Conservation (phyloP, 1,284 basidiomycete genomes). For the Thelephora terrestris region DNA sequence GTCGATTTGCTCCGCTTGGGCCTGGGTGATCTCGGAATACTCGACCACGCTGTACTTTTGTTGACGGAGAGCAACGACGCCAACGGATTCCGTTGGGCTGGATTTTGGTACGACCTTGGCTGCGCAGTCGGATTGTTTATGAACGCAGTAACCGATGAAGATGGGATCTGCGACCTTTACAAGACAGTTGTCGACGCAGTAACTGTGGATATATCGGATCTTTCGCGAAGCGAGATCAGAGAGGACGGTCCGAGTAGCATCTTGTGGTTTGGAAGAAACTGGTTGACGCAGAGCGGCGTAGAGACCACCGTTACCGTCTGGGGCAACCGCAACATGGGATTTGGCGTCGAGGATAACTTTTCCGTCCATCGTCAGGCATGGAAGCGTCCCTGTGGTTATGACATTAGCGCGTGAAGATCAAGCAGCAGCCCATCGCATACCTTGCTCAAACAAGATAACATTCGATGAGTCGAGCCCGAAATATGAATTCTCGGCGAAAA, state of each 20-base stretch:
- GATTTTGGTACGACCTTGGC: slow-evolving; percentile 96
- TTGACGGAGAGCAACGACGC: slow-evolving; percentile 82
- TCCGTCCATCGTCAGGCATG: slow-evolving; percentile 90
- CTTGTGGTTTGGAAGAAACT: slow-evolving; percentile 37
- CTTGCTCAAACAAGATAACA: slow-evolving; percentile 96
- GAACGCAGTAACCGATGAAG: slow-evolving; percentile 91
- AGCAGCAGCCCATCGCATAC: slow-evolving; percentile 32
- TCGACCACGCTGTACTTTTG: slow-evolving; percentile 89
- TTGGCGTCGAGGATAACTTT: slow-evolving; percentile 84
- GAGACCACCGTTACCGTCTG: slow-evolving; percentile 96
- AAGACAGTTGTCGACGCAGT: slow-evolving; percentile 99
- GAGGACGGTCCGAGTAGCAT: slow-evolving; percentile 67
- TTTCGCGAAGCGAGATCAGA: slow-evolving; percentile 73
- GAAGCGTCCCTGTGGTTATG: slow-evolving; percentile 70
- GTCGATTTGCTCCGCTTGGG: slow-evolving; percentile 75
- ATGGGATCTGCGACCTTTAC: slow-evolving; percentile 95
- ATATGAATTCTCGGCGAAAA: slow-evolving; percentile 70
- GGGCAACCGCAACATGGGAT: slow-evolving; percentile 81
- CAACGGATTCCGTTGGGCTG: slow-evolving; percentile 84
- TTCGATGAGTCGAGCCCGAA: slow-evolving; percentile 81
- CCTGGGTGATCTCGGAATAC: slow-evolving; percentile 91
- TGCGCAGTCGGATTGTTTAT: slow-evolving; percentile 79
- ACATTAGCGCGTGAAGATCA: slow-evolving; percentile 2
- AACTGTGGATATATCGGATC: slow-evolving; percentile 87
- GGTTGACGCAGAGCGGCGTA: slow-evolving; percentile 88